A percentile compares a stretch with the other conserved stretches of the same genome.
Evolutionary conservation across 768 basidiomycete genomes (phyloP).

Genomic region (Mycena floridula): DNA sequence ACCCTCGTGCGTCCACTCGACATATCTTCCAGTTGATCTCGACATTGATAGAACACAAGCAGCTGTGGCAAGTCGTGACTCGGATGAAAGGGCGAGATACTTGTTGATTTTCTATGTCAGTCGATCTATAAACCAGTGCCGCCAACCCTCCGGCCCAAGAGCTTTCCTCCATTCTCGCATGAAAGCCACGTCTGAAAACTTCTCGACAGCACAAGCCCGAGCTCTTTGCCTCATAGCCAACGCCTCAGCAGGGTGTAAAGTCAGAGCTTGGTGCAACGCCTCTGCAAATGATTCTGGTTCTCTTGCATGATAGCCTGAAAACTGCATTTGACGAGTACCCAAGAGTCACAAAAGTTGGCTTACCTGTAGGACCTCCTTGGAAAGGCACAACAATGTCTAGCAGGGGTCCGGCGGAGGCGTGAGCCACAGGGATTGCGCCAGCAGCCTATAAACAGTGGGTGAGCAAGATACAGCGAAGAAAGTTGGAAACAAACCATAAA

Average conservation of each 20-base stretch:
- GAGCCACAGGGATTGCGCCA: constrained; percentile 85
- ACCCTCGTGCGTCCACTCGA: too few relatives aligned
- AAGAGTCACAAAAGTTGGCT: constrained; percentile 2
- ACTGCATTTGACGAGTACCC: background rate
- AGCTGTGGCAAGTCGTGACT: too few relatives aligned
- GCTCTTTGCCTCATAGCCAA: constrained; percentile 63
- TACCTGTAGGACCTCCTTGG: constrained; percentile 64
- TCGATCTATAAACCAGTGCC: constrained; percentile 26
- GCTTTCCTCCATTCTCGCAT: constrained; percentile 61
- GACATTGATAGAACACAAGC: too few relatives aligned
- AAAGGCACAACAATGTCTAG: constrained; percentile 87
- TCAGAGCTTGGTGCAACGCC: constrained; percentile 57
- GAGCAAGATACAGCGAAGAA: constrained; percentile 3
- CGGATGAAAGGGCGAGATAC: too few relatives aligned
- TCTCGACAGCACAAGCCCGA: constrained; percentile 60
- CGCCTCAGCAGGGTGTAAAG: constrained; percentile 48
- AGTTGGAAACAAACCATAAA: constrained; percentile 70
- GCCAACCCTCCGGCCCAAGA: constrained; percentile 43
- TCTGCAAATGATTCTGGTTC: constrained; percentile 59
- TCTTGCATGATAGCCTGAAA: constrained; percentile 73
- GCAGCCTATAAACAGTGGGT: constrained; percentile 58
- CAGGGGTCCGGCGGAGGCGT: constrained; percentile 89
- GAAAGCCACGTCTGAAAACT: constrained; percentile 76
- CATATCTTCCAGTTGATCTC: too few relatives aligned
- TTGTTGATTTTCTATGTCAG: too few relatives aligned